A percentile compares a stretch with the other conserved stretches of the same genome.
These are phyloP conservation scores for Teunomyces funiuensis DNA, from an alignment of 805 yeast species.

Conservation along the genomic window DNA sequence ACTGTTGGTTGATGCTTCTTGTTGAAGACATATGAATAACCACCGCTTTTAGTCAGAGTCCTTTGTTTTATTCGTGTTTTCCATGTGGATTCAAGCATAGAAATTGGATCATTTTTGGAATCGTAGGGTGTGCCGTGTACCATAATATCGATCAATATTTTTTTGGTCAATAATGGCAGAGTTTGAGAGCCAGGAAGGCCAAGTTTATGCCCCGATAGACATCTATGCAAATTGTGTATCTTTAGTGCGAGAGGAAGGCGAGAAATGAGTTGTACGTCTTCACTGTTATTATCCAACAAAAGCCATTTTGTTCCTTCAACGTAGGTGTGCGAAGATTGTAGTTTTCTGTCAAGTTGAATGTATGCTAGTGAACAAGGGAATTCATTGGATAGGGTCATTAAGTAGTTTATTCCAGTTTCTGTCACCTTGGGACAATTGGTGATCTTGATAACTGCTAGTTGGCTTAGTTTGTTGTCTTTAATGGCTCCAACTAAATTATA, in stretches of 20 bases:
- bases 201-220: slow-evolving; percentile 2
- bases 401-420: background rate
- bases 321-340: slow-evolving; percentile 4
- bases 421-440: slow-evolving; percentile 18
- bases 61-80: background rate
- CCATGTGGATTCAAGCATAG: slow-evolving; percentile 5
- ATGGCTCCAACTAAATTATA: slow-evolving; percentile 21
- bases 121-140: background rate
- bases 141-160: slow-evolving; percentile 2
- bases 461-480: slow-evolving; percentile 15
- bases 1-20: background rate
- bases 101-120: background rate
- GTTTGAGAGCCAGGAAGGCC: background rate
- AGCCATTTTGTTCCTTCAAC: slow-evolving; percentile 13
- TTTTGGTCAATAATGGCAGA: background rate
- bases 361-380: slow-evolving; percentile 6
- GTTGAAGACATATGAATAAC: slow-evolving; percentile 3
- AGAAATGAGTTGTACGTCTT: slow-evolving; percentile 5
- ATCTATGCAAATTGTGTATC: slow-evolving; percentile 9
- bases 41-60: background rate
- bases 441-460: slow-evolving; percentile 23
- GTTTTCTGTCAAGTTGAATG: slow-evolving; percentile 9
- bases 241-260: slow-evolving; percentile 13
- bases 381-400: background rate
- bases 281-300: slow-evolving; percentile 4